Conservation (phyloP, 371 early-diverging fungal species). For the Capillidium heterosporum region DNA sequence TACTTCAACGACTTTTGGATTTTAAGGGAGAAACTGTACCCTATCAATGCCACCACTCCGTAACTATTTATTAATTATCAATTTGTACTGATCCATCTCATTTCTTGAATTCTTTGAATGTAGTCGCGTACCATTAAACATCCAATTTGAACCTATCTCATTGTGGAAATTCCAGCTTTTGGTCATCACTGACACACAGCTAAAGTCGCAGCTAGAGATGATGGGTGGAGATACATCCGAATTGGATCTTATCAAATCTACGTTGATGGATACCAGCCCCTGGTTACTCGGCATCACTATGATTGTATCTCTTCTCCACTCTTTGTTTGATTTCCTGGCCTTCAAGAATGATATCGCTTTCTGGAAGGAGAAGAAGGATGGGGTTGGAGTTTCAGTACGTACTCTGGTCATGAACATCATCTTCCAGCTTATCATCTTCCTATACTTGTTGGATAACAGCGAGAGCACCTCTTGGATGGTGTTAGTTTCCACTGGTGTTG, state of each 20-base stretch:
- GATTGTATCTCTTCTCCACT: slow-evolving; percentile 62
- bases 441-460: slow-evolving; percentile 76
- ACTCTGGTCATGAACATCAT: slow-evolving; percentile 63
- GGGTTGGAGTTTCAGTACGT: slow-evolving; percentile 72
- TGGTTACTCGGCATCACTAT: slow-evolving; percentile 56
- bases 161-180: slow-evolving; percentile 61
- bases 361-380: slow-evolving; percentile 67
- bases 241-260: slow-evolving; percentile 43
- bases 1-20: slow-evolving; percentile 81
- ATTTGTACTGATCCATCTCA: background rate
- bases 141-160: slow-evolving; percentile 44
- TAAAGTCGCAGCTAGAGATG: slow-evolving; percentile 37
- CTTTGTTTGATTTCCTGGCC: slow-evolving; percentile 81
- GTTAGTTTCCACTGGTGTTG: slow-evolving; percentile 54
- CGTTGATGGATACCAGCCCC: slow-evolving; percentile 82
- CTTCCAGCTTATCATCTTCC: slow-evolving; percentile 69
- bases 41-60: slow-evolving; percentile 56
- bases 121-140: slow-evolving; percentile 40
- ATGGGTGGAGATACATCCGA: slow-evolving; percentile 38
- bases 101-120: slow-evolving; percentile 1
- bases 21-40: slow-evolving; percentile 41
- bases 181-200: slow-evolving; percentile 38
- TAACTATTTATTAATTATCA: slow-evolving; percentile 9
- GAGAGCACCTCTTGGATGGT: slow-evolving; percentile 77
- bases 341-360: slow-evolving; percentile 89